These are phyloP conservation scores for Ceratocystis albifundus DNA, from an alignment of 2,329 filamentous ascomycete genomes.

Conservation along the genomic window DNA sequence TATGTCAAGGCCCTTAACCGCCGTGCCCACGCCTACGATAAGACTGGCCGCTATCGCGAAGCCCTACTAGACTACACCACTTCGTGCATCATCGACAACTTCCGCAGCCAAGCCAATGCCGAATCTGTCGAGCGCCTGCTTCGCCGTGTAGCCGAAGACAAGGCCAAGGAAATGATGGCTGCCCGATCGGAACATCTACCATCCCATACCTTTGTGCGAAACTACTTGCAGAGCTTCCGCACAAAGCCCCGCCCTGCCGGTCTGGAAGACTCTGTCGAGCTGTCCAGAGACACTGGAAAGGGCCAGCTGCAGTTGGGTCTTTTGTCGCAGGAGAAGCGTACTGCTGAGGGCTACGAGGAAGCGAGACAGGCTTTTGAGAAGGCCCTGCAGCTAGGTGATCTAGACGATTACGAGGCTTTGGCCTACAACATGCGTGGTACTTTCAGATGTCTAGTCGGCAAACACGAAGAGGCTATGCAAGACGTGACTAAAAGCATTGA, in stretches of 20 bases:
- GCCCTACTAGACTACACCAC: conserved; percentile 95
- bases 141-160: conserved; percentile 92
- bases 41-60: conserved; percentile 81
- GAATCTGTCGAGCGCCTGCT: conserved; percentile 83
- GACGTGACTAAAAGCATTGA: conserved; percentile 92
- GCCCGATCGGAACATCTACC: conserved; percentile 82
- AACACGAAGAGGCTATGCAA: conserved; percentile 67
- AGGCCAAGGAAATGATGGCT: conserved; percentile 77
- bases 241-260: conserved; percentile 66
- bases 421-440: conserved; percentile 96
- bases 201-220: conserved; percentile 91
- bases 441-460: conserved; percentile 83
- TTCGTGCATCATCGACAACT: conserved; percentile 97
- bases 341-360: conserved; percentile 81
- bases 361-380: conserved; percentile 77
- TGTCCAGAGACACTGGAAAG: conserved; percentile 66
- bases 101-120: conserved; percentile 81
- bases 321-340: conserved; percentile 70
- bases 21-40: conserved; percentile 91
- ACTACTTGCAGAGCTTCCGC: conserved; percentile 98
- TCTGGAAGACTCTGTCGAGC: conserved; percentile 68
- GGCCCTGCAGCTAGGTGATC: conserved; percentile 68
- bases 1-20: conserved; percentile 98
- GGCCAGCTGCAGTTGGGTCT: conserved; percentile 78
- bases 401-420: conserved; percentile 74